Evolutionary conservation across 495 filamentous ascomycete genomes (phyloP).

Genomic region (Xylaria grammica): DNA sequence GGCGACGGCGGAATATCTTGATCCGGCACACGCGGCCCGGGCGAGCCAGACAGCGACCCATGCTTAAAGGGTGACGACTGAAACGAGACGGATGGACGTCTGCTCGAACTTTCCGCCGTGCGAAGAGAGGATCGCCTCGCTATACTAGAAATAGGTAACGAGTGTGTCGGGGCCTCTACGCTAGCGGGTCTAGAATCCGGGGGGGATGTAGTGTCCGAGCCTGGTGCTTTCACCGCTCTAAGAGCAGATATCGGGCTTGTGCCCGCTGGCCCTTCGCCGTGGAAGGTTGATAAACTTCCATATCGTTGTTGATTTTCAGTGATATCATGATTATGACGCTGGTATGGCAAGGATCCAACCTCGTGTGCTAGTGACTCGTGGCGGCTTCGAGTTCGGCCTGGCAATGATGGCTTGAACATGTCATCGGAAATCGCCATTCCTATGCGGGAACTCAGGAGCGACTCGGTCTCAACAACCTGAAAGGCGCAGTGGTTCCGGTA

Average conservation of each 20-base stretch:
- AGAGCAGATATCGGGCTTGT: conserved; percentile 89
- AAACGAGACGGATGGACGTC: conserved; percentile 87
- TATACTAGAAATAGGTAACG: conserved; percentile 49
- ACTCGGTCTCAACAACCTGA: conserved; percentile 87
- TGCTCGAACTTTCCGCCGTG: conserved; percentile 36
- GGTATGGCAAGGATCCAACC: conserved; percentile 75
- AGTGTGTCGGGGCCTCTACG: conserved; percentile 45
- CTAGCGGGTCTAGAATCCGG: conserved; percentile 65
- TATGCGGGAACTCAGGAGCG: conserved; percentile 90
- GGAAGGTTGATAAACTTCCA: conserved; percentile 91
- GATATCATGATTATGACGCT: conserved; percentile 50
- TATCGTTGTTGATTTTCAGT: conserved; percentile 81
- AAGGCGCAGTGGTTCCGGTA: conserved; percentile 91
- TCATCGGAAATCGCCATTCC: conserved; percentile 86
- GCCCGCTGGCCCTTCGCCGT: conserved; percentile 75
- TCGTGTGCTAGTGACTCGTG: conserved; percentile 54
- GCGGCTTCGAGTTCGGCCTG: conserved; percentile 42
- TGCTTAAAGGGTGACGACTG: conserved; percentile 85
- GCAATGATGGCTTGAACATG: conserved; percentile 77
- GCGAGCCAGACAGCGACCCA: conserved; percentile 90
- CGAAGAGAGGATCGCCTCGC: conserved; percentile 51
- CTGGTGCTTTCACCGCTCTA: conserved; percentile 64
- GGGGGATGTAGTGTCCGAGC: conserved; percentile 66
- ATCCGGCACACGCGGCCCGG: conserved; percentile 51
- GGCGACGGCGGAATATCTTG: conserved; percentile 62